Evolutionary conservation across 371 early-diverging fungal genomes (phyloP), one percentile per base, ranked within the genome.

Genomic region (Syncephalis fuscata): DNA sequence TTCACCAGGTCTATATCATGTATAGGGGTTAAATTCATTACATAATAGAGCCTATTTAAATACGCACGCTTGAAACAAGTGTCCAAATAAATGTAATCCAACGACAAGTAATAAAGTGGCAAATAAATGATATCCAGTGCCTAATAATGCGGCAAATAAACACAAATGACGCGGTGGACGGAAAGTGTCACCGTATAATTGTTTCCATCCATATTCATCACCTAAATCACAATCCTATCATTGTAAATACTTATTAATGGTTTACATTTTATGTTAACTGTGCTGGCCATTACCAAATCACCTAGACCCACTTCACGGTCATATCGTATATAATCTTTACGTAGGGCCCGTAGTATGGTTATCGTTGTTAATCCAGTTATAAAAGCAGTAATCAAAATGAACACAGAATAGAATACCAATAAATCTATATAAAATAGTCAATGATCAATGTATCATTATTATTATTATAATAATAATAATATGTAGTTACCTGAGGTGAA

Each of bases 171-270:
- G 63, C 22, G 90, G 86, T 14, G 83, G 68, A 27, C 90, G 71
- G 62, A 89, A 88, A 0, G 88, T 85, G 59, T 89, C 90, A 4
- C 83, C 86, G 46, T 89, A 87, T 1, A 89, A 76, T 53, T 81
- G 83, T 57, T 86, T 87, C 90, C 90, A 89, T 2, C 90, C 90
- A 65, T 80, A 86, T 44, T 88, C 89, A 50, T 86, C 87, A 3
- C 81, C 84, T 16, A 86, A 61, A 57, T 87, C 85, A 17, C 78
- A 71, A 51, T 85, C 87, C 78, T 79, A 61, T 14, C 46, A 10
- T 1, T 37, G 26, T 14, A 20, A 22, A 54, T 7, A 1, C 19
- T n/a, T 5, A 22, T 17, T 11, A n/a, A 27, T 38, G 25, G 25
- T 21, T 36, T 25, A 22, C 5, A 11, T 54, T 16, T 52, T 48